A percentile compares a stretch with the other conserved stretches of the same genome.
These are phyloP conservation scores for Candida berthetii DNA, from an alignment of 805 yeast genomes.

Conservation along the genomic window DNA sequence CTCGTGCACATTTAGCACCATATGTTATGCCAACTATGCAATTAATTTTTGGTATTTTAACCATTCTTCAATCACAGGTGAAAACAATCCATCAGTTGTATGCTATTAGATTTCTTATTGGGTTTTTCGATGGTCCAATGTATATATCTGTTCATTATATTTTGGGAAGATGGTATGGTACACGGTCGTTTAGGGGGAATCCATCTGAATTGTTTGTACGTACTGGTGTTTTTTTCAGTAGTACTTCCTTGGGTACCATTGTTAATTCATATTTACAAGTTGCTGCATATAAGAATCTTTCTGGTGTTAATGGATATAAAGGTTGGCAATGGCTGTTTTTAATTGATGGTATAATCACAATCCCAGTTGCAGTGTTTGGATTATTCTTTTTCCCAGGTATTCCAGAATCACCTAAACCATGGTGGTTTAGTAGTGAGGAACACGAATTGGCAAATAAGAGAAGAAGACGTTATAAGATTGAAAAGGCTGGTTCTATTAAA, in stretches of 20 bases:
- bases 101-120: constrained; percentile 57
- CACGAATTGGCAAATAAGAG: not conserved
- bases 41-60: constrained; percentile 55
- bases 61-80: constrained; percentile 42
- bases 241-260: constrained; percentile 53
- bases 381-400: constrained; percentile 56
- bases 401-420: constrained; percentile 35
- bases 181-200: constrained; percentile 10
- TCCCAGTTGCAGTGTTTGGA: constrained; percentile 44
- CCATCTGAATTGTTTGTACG: constrained; percentile 48
- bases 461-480: constrained; percentile 1
- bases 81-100: constrained; percentile 41
- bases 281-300: constrained; percentile 27
- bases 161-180: constrained; percentile 53
- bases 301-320: constrained; percentile 33
- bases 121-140: constrained; percentile 55
- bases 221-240: constrained; percentile 52
- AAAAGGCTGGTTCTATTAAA: constrained; percentile 1
- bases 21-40: constrained; percentile 42
- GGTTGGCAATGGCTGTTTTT: constrained; percentile 77
- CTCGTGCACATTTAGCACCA: no score
- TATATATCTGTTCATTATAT: constrained; percentile 52
- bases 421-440: not conserved
- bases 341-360: constrained; percentile 43
- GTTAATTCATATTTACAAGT: constrained; percentile 42